Evolutionary conservation across 345 rosid genomes (phyloP).

Genomic region (Euphorbia peplus): DNA sequence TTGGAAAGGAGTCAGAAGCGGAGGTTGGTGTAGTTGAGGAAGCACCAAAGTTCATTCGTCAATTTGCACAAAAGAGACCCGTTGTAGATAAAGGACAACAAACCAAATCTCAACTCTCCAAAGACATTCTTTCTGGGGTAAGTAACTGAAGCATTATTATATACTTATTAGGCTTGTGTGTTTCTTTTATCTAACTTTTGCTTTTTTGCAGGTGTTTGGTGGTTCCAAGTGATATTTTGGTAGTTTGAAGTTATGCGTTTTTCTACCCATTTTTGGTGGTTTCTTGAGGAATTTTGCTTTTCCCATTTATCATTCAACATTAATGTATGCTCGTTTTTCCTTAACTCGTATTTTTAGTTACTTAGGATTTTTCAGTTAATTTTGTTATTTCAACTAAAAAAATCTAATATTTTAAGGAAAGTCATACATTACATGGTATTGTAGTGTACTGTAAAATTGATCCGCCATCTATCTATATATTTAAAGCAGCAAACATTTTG

Average conservation of each 20-base stretch:
- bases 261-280: neutral
- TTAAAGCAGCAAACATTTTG: too few relatives aligned
- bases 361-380: too few relatives aligned
- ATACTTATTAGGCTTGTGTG: neutral
- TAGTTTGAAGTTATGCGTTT: too few relatives aligned
- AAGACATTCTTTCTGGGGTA: slow-evolving; percentile 65
- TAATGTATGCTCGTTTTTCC: too few relatives aligned
- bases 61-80: slow-evolving; percentile 68
- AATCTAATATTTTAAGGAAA: too few relatives aligned
- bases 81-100: slow-evolving; percentile 41
- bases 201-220: slow-evolving; percentile 49
- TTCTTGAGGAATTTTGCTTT: neutral
- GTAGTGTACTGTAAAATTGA: too few relatives aligned
- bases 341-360: too few relatives aligned
- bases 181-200: slow-evolving; percentile 8
- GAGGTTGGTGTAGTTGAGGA: slow-evolving; percentile 35
- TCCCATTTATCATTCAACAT: too few relatives aligned
- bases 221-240: slow-evolving; percentile 28
- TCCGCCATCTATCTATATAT: too few relatives aligned
- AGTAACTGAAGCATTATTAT: too few relatives aligned
- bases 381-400: too few relatives aligned
- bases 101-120: slow-evolving; percentile 59
- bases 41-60: slow-evolving; percentile 43
- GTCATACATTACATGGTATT: too few relatives aligned
- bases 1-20: slow-evolving; percentile 40